Evolutionary conservation across 2,329 filamentous ascomycete genomes (phyloP).

Genomic region (Anthostomella pinea): DNA sequence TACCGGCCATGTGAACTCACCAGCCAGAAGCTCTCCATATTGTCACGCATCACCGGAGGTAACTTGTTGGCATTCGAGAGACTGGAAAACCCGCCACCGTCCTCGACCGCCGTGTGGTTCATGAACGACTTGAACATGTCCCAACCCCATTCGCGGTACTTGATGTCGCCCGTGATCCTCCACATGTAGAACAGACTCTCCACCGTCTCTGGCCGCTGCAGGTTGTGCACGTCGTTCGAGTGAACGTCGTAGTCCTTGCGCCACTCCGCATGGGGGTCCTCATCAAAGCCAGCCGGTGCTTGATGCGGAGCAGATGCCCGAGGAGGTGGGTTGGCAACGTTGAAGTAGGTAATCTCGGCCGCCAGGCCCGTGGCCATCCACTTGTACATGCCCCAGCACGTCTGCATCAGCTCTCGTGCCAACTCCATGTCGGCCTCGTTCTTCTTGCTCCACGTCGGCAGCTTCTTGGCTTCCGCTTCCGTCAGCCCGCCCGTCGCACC

Average conservation of each 20-base stretch:
- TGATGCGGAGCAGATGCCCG: constrained; percentile 55
- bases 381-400: constrained; percentile 97
- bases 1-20: no score
- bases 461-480: constrained; percentile 71
- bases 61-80: constrained; percentile 70
- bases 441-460: constrained; percentile 68
- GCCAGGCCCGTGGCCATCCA: constrained; percentile 88
- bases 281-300: constrained; percentile 49
- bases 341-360: constrained; percentile 90
- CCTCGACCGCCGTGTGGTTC: constrained; percentile 75
- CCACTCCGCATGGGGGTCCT: constrained; percentile 60
- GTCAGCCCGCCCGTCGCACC: constrained; percentile 77
- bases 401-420: constrained; percentile 88
- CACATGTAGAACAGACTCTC: constrained; percentile 98
- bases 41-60: constrained; percentile 71
- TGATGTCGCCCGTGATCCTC: constrained; percentile 87
- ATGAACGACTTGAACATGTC: constrained; percentile 95
- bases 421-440: constrained; percentile 86
- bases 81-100: constrained; percentile 79
- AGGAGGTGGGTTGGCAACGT: constrained; percentile 66
- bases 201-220: constrained; percentile 95
- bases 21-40: constrained; percentile 99
- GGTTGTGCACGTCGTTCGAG: constrained; percentile 80
- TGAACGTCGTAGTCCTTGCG: constrained; percentile 78
- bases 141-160: constrained; percentile 96